Evolutionary conservation across 441 rosid species (phyloP).

Genomic region (Euphorbia corollata): DNA sequence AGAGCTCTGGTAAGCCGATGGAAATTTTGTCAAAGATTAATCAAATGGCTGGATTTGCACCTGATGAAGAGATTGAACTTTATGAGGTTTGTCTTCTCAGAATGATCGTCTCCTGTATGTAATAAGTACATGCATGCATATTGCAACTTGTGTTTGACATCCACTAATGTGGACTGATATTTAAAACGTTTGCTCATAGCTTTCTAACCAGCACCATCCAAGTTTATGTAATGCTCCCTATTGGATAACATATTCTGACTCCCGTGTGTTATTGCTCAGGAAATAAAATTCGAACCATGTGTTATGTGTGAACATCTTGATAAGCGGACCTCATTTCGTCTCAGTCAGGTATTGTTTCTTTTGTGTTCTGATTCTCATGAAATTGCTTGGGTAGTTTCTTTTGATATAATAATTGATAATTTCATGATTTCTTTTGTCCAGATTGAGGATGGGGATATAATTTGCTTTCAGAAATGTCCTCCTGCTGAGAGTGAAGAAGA

Average conservation of each 20-base stretch:
- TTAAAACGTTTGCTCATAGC: background rate
- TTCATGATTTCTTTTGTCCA: constrained; percentile 28
- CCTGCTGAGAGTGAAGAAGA: constrained; percentile 42
- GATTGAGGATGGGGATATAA: constrained; percentile 96
- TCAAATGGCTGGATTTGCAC: constrained; percentile 81
- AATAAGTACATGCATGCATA: background rate
- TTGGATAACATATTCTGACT: constrained; percentile 12
- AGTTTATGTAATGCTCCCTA: background rate
- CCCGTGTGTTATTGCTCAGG: constrained; percentile 44
- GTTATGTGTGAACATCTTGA: constrained; percentile 95
- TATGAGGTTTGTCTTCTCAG: constrained; percentile 56
- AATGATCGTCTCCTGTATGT: background rate
- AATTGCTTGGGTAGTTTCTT: constrained; percentile 17
- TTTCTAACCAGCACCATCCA: background rate
- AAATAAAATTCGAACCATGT: constrained; percentile 83
- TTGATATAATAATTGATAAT: constrained; percentile 43
- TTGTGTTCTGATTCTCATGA: background rate
- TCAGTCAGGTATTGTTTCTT: constrained; percentile 54
- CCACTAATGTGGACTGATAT: background rate
- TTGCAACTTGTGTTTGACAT: background rate
- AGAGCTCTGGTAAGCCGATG: constrained; percentile 63
- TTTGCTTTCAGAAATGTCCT: constrained; percentile 76
- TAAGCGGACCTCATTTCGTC: constrained; percentile 59
- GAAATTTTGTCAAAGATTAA: constrained; percentile 68
- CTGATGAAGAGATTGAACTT: constrained; percentile 78